Evolutionary conservation across 2,329 filamentous ascomycete species (phyloP), one percentile per base, ranked within the genome.

Genomic region (Trichophyton simii): DNA sequence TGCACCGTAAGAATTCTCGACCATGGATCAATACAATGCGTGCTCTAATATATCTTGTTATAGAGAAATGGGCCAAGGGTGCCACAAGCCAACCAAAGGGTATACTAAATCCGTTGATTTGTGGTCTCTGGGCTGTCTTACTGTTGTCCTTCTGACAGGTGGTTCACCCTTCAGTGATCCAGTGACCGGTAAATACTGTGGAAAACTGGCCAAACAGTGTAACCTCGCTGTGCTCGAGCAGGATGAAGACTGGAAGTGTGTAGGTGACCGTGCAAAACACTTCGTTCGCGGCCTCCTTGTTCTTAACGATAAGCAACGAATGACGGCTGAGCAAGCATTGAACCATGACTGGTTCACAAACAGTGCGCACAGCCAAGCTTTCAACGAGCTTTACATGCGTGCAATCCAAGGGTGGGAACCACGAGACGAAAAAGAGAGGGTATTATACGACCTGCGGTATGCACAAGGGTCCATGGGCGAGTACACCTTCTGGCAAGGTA

Each of bases 51-150:
- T 50, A 13, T 3, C 2, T 18, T 28, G 15, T 59, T 15, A 22
- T 58, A 73, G 71, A 13, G 71, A 72, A 60, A 44, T 62, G 59
- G 59, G 57, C 4, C 41, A 62, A 54, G 18, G 25, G 25, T 18
- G 55, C 15, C 7, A 20, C 31, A 34, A 20, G 60, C 57, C 2
- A n/a, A 22, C 44, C 20, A 61, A 60, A 52, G 61, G 60, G 64
- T 85, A 85, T 68, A 82, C 80, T 31, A 79, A 80, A 67, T 77
- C 80, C 8, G 76, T 85, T 7, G 83, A 86, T 65, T 77, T 86
- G 69, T 86, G 83, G 83, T 82, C 83, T 0, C 67, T 86, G n/a
- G 83, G 83, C 4, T 78, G 77, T 55, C 74, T 85, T 2, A 75
- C 81, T 1, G 76, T 75, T 7, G 73, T 78, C 7, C 68, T 86